Evolutionary conservation across 805 yeast species (phyloP).

Genomic region (Scheffersomyces amazonensis): DNA sequence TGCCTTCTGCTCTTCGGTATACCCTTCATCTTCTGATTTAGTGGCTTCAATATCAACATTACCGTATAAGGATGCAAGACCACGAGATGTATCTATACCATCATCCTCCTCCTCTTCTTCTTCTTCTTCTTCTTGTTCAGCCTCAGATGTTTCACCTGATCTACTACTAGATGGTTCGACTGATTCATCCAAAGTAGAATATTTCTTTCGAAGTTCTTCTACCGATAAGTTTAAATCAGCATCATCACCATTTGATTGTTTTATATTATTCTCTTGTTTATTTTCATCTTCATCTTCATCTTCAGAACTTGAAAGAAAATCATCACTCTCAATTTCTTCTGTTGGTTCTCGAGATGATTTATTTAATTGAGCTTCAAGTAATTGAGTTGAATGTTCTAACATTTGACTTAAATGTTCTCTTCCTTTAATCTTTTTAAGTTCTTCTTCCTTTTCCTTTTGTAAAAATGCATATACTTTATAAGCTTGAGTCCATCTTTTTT

Average conservation of each 20-base stretch:
- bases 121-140: slow-evolving; percentile 7
- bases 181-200: slow-evolving; percentile 39
- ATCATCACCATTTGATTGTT: slow-evolving; percentile 13
- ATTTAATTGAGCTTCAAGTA: slow-evolving; percentile 79
- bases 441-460: slow-evolving; percentile 77
- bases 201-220: slow-evolving; percentile 56
- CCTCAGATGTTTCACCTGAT: slow-evolving; percentile 13
- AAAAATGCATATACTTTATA: slow-evolving; percentile 73
- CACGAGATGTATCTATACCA: slow-evolving; percentile 9
- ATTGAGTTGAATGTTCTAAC: slow-evolving; percentile 85
- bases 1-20: slow-evolving; percentile 31
- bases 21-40: slow-evolving; percentile 7
- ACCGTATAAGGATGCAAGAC: slow-evolving; percentile 15
- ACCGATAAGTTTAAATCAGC: slow-evolving; percentile 52
- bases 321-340: slow-evolving; percentile 19
- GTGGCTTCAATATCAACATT: slow-evolving; percentile 1
- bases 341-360: slow-evolving; percentile 30
- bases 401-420: slow-evolving; percentile 84
- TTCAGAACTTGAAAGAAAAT: slow-evolving; percentile 10
- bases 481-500: slow-evolving; percentile 88
- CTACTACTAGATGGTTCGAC: slow-evolving; percentile 12
- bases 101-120: slow-evolving; percentile 12
- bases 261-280: slow-evolving; percentile 17
- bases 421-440: slow-evolving; percentile 74
- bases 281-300: slow-evolving; percentile 20